Evolutionary conservation across 768 basidiomycete genomes (phyloP).

Genomic region (Phlebiopsis gigantea): DNA sequence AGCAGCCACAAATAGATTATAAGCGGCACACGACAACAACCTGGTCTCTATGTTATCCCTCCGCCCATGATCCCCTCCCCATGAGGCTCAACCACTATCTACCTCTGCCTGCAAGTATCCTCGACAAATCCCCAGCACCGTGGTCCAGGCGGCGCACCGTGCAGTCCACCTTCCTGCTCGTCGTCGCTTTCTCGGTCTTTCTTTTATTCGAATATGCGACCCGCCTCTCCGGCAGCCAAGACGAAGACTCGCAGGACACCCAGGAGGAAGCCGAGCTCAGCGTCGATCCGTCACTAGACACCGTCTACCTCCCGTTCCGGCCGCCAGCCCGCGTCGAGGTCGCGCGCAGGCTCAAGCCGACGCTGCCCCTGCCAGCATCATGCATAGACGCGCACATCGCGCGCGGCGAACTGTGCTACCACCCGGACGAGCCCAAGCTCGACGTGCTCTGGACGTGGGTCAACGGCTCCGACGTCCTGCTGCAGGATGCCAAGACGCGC

Average conservation of each 20-base stretch:
- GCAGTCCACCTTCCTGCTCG: slow-evolving; percentile 7
- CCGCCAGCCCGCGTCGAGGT: slow-evolving; percentile 10
- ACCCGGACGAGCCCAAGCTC: slow-evolving; percentile 12
- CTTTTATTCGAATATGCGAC: slow-evolving; percentile 15
- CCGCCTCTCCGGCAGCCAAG: slow-evolving; percentile 4
- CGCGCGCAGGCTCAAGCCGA: slow-evolving; percentile 6
- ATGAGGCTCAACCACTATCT: slow-evolving; percentile 10
- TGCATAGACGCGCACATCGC: slow-evolving; percentile 21
- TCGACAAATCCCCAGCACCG: slow-evolving; percentile 6
- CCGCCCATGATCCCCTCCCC: slow-evolving; percentile 3
- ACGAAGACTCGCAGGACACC: slow-evolving; percentile 5
- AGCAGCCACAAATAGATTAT: not conserved
- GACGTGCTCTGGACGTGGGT: slow-evolving; percentile 30
- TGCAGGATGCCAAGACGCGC: slow-evolving; percentile 13
- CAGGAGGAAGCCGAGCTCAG: slow-evolving; percentile 3
- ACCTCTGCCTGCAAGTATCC: slow-evolving; percentile 13
- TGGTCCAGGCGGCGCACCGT: slow-evolving; percentile 3
- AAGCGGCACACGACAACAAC: slow-evolving; percentile 9
- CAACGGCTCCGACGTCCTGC: slow-evolving; percentile 26
- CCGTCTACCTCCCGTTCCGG: slow-evolving; percentile 15
- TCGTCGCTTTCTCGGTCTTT: slow-evolving; percentile 14
- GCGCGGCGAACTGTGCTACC: slow-evolving; percentile 14
- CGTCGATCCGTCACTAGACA: slow-evolving; percentile 2
- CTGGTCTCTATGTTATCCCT: slow-evolving; percentile 1
- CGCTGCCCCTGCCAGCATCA: slow-evolving; percentile 9